Base-by-base conservation (phyloP, 306 rosid species). In the Quercus dentata region DNA sequence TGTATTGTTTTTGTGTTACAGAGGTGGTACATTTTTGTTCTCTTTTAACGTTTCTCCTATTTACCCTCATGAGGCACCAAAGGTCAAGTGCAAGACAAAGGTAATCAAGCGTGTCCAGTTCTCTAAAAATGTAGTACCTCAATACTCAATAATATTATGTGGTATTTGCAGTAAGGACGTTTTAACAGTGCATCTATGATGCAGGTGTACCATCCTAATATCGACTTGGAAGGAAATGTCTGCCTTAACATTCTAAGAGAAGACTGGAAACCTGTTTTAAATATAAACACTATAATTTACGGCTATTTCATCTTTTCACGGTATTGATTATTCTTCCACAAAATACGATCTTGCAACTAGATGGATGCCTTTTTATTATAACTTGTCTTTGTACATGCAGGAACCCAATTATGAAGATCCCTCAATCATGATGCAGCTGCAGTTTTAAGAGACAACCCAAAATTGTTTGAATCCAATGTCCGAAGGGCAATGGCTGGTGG, bases 161-260 rank as follows among this genome's bases (percentile, higher is more conserved):
- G 4, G 5, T 23, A 33, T 56, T 54, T 51, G 84, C 18, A 33
- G 44, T 71, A 44, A 13, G 27, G 27, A 11, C 51, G 38, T 25
- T 28, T 11, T 76, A 12, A 51, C 27, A 5, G n/a, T 19, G 33
- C 31, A 19, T 56, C 49, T 54, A 51, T 72, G 72, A 49, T 83
- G 74, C 87, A 89, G 92, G 90, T 89, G 55, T 89, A 89, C 86
- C 92, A 89, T 86, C 92, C 92, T 6, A 89, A 89, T 77, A 87
- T 89, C 15, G 92, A 89, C 80, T 81, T 89, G 90, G 92, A 89
- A 84, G 92, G 92, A 87, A 87, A 87, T 65, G 92, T 87, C 72
- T 87, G 92, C 72, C 90, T 89, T 73, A 85, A 87, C 82, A 89
- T 89, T 74, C 79, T 89, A 78, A 79, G 92, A 71, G 89, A 87